phyloP scores from a whole-genome alignment of 2,329 filamentous ascomycete genomes.

The Pseudocercospora cruenta region DNA sequence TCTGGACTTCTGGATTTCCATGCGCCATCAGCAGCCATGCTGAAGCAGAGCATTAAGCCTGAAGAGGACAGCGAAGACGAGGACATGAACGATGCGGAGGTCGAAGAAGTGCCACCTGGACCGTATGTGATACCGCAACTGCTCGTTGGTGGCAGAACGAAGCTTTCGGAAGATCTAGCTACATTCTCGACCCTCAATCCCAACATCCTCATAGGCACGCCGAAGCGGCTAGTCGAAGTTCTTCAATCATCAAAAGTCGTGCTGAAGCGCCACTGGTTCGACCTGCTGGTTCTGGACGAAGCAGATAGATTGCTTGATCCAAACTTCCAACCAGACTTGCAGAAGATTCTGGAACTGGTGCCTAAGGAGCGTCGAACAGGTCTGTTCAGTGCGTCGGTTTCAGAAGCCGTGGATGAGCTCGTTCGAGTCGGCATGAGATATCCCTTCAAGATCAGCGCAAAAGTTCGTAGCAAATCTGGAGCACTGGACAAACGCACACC shows the following conservation, averaged over 20 bases:
- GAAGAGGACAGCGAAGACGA: constrained; percentile 46
- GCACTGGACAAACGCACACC: constrained; percentile 85
- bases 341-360: constrained; percentile 78
- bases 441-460: constrained; percentile 91
- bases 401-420: constrained; percentile 89
- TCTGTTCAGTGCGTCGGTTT: constrained; percentile 93
- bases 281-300: constrained; percentile 90
- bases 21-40: constrained; percentile 69
- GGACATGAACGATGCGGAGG: constrained; percentile 42
- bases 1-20: constrained; percentile 80
- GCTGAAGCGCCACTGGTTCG: constrained; percentile 60
- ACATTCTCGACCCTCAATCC: constrained; percentile 81
- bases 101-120: constrained; percentile 50
- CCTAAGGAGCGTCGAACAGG: constrained; percentile 94
- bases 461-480: constrained; percentile 76
- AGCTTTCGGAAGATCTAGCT: constrained; percentile 81
- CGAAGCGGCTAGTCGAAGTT: constrained; percentile 85
- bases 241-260: constrained; percentile 68
- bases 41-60: constrained; percentile 55
- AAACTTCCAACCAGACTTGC: constrained; percentile 89
- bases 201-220: constrained; percentile 88
- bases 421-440: constrained; percentile 90
- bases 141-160: constrained; percentile 80
- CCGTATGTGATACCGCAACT: constrained; percentile 77
- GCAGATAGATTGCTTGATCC: constrained; percentile 90